Conservation (phyloP, 2,329 filamentous ascomycete genomes). For the Calonectria naviculata region DNA sequence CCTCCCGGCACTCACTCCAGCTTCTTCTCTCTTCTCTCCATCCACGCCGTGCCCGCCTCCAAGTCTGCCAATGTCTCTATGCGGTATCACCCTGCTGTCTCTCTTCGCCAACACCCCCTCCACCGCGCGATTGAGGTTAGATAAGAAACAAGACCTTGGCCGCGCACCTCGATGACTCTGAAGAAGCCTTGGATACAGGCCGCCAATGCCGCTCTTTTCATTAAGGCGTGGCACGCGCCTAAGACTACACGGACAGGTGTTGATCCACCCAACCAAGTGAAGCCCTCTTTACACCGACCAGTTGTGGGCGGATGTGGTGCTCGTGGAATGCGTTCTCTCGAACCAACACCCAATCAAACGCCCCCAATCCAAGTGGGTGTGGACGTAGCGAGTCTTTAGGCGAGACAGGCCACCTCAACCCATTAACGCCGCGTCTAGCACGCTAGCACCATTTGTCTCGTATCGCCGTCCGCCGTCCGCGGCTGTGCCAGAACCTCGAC, state of each 20-base stretch:
- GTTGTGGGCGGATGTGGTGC: constrained; percentile 38
- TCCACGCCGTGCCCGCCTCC: background rate
- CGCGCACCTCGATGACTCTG: background rate
- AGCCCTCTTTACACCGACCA: constrained; percentile 26
- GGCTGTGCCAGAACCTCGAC: constrained; percentile 39
- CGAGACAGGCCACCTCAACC: constrained; percentile 35
- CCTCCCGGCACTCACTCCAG: background rate
- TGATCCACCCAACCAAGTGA: constrained; percentile 17
- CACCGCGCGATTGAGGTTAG: background rate
- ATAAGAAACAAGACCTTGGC: background rate
- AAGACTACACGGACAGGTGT: background rate
- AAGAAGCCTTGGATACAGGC: background rate
- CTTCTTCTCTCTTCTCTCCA: background rate
- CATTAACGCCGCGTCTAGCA: constrained; percentile 48
- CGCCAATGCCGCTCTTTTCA: background rate
- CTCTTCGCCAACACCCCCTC: constrained; percentile 6
- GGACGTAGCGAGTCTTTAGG: constrained; percentile 31
- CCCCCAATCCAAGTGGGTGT: constrained; percentile 18
- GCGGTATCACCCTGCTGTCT: constrained; percentile 12
- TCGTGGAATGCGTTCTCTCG: constrained; percentile 34
- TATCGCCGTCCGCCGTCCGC: constrained; percentile 42
- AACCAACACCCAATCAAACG: constrained; percentile 34
- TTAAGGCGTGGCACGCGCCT: background rate
- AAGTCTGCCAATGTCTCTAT: background rate
- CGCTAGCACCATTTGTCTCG: constrained; percentile 42